A percentile compares a stretch with the other conserved stretches of the same genome.
Conservation (phyloP, 768 basidiomycete genomes). For the Mycena polygramma region DNA sequence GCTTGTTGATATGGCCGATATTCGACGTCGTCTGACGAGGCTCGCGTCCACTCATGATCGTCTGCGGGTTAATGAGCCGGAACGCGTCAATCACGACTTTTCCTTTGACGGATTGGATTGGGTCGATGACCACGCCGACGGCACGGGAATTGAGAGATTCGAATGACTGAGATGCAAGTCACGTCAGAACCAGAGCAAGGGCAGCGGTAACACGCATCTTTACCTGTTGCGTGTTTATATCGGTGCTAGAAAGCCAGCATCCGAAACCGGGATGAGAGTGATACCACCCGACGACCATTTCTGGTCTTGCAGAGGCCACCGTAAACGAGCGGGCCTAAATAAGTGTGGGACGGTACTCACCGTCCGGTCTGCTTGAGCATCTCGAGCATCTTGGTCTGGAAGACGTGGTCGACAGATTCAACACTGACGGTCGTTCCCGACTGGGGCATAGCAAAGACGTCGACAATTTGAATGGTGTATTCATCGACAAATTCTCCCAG, state of each 20-base stretch:
- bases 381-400: conserved; percentile 98
- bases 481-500: conserved; percentile 99
- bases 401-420: conserved; percentile 98
- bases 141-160: conserved; percentile 94
- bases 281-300: conserved; percentile 99
- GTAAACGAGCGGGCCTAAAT: conserved; percentile 26
- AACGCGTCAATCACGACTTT: conserved; percentile 99
- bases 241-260: conserved; percentile 98
- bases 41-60: conserved; percentile 92
- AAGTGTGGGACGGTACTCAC: conserved; percentile 59
- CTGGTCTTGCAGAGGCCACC: conserved; percentile 67
- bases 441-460: conserved; percentile 99
- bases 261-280: conserved; percentile 99
- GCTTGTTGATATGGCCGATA: conserved; percentile 98
- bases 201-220: conserved; percentile 16
- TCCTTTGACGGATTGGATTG: conserved; percentile 98
- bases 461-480: conserved; percentile 93
- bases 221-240: conserved; percentile 99
- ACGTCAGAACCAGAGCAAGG: conserved; percentile 1
- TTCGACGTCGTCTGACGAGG: conserved; percentile 98
- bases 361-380: conserved; percentile 99
- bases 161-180: conserved; percentile 77
- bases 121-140: conserved; percentile 97
- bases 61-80: conserved; percentile 93
- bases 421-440: conserved; percentile 98